phyloP scores from a whole-genome alignment of 495 filamentous ascomycete genomes.

The Penicillium herquei region DNA sequence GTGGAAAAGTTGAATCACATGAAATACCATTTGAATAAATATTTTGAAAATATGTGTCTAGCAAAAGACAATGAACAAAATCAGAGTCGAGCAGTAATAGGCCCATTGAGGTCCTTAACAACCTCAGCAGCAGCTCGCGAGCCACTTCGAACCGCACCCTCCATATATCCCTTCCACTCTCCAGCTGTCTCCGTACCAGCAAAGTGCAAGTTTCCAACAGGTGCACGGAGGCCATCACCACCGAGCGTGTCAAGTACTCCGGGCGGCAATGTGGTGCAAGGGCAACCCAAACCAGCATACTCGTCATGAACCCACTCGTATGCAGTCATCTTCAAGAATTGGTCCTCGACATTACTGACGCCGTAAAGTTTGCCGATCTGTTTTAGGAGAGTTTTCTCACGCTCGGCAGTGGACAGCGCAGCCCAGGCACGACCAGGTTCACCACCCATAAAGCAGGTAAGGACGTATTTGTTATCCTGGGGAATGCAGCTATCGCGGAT shows the following conservation, averaged over 20 bases:
- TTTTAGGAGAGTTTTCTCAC: constrained; percentile 6
- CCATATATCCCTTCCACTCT: constrained; percentile 52
- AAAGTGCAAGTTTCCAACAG: constrained; percentile 44
- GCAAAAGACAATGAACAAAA: not conserved
- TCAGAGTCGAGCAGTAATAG: not conserved
- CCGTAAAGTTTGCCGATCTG: constrained; percentile 12
- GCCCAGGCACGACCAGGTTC: constrained; percentile 32
- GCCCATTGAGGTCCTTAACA: constrained; percentile 1
- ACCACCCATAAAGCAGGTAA: constrained; percentile 44
- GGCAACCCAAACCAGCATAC: constrained; percentile 22
- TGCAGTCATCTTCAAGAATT: constrained; percentile 18
- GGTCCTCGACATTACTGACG: not conserved
- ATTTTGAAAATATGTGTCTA: no score
- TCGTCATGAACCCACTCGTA: constrained; percentile 31
- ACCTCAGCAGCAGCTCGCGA: constrained; percentile 39
- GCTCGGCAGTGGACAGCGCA: constrained; percentile 11
- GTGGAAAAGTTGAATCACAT: no score
- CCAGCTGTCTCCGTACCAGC: constrained; percentile 44
- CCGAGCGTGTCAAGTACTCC: constrained; percentile 25
- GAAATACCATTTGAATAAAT: no score
- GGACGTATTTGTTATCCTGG: constrained; percentile 28
- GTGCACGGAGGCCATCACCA: constrained; percentile 15
- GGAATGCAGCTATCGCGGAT: constrained; percentile 39
- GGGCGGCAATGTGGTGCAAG: constrained; percentile 22
- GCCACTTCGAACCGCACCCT: constrained; percentile 43